Conservation (phyloP, 192 early-diverging fungal species). For the Backusella tuberculispora region DNA sequence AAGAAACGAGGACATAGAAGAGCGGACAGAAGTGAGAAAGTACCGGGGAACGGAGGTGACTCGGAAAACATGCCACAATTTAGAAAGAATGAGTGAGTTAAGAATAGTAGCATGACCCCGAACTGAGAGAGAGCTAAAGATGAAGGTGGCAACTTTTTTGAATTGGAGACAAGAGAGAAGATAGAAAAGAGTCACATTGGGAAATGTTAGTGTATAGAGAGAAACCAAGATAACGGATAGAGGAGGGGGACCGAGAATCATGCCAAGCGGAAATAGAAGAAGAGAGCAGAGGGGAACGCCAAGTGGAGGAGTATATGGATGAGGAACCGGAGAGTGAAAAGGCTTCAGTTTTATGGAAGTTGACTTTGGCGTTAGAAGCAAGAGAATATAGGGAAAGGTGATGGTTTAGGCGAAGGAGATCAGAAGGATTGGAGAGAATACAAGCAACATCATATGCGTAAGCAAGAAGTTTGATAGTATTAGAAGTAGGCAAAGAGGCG, state of each 20-base stretch:
- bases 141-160: background rate
- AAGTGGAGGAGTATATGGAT: background rate
- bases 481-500: background rate
- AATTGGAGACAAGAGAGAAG: background rate
- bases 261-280: background rate
- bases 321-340: background rate
- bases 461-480: background rate
- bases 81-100: background rate
- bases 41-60: background rate
- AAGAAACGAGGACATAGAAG: background rate
- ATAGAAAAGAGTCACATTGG: background rate
- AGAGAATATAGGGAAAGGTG: background rate
- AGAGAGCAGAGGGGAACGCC: background rate
- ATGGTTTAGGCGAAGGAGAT: background rate
- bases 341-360: conserved; percentile 4
- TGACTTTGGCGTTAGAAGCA: conserved; percentile 14
- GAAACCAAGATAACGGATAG: background rate
- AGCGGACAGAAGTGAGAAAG: background rate
- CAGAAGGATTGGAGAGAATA: background rate
- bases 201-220: background rate
- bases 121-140: background rate
- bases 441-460: conserved; percentile 27
- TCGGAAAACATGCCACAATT: conserved; percentile 9
- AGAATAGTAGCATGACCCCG: background rate
- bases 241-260: background rate